Percentiles rank a stretch among this genome's conserved stretches.
These are phyloP conservation scores for Cordyceps cateniannulata DNA, from an alignment of 2,329 filamentous ascomycete genomes.

Conservation along the genomic window DNA sequence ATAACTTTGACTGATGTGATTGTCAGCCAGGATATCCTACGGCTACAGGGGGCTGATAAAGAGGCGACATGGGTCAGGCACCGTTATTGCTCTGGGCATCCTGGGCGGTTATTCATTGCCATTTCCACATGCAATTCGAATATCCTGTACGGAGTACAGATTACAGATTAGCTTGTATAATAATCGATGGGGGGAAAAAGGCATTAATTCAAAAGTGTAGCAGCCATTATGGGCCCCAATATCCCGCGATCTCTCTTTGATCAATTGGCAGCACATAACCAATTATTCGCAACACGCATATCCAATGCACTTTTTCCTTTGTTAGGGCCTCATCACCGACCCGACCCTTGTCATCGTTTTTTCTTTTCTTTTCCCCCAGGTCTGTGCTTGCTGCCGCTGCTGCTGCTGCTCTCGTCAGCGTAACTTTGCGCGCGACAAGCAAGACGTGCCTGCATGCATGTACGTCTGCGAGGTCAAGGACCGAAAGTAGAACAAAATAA, in stretches of 20 bases:
- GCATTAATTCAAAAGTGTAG: not conserved
- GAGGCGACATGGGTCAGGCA: not conserved
- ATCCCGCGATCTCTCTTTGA: not conserved
- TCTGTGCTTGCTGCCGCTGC: not conserved
- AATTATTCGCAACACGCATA: too few species aligned
- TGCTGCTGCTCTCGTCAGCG: not conserved
- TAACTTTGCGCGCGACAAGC: not conserved
- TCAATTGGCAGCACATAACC: not conserved
- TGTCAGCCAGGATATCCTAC: not conserved
- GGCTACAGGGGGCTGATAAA: not conserved
- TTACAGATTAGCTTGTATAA: not conserved
- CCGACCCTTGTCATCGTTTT: not conserved
- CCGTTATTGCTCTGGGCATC: not conserved
- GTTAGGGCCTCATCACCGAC: not conserved
- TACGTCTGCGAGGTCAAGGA: not conserved
- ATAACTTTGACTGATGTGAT: not conserved
- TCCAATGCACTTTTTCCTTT: not conserved
- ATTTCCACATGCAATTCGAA: not conserved
- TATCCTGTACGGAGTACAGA: not conserved
- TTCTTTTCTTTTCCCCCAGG: not conserved
- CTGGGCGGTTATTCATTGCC: not conserved
- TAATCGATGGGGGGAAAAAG: not conserved
- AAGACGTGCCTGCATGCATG: not conserved
- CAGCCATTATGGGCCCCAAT: not conserved
- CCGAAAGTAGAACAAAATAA: not conserved